Evolutionary conservation across 2,329 filamentous ascomycete species (phyloP).

Genomic region (Lasiodiplodia gonubiensis): DNA sequence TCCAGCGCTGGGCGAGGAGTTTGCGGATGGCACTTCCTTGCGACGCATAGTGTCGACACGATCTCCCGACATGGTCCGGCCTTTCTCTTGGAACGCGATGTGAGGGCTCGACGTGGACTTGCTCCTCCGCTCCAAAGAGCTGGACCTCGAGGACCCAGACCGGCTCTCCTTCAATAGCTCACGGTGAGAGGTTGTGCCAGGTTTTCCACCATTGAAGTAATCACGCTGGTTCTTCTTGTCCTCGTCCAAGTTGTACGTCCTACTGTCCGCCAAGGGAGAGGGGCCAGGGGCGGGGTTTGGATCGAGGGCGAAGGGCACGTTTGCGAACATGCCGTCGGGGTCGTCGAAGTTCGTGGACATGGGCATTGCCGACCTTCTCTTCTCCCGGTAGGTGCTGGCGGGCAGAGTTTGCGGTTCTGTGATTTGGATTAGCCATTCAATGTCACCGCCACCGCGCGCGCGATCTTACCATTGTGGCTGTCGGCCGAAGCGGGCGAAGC

Average conservation of each 20-base stretch:
- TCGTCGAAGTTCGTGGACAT: constrained; percentile 65
- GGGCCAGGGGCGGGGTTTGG: constrained; percentile 53
- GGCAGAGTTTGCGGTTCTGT: constrained; percentile 71
- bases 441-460: neutral
- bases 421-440: neutral
- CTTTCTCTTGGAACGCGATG: constrained; percentile 89
- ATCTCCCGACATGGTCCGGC: constrained; percentile 64
- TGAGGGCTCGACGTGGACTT: constrained; percentile 70
- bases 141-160: constrained; percentile 49
- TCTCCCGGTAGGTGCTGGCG: constrained; percentile 77
- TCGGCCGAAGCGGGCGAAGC: constrained; percentile 44
- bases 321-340: constrained; percentile 55
- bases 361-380: constrained; percentile 73
- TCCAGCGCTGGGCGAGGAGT: constrained; percentile 40
- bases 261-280: constrained; percentile 44
- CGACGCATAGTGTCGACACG: constrained; percentile 55
- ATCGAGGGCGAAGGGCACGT: constrained; percentile 58
- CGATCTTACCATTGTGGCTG: constrained; percentile 42
- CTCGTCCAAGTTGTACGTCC: constrained; percentile 36
- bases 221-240: constrained; percentile 45
- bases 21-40: constrained; percentile 39
- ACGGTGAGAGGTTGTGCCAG: constrained; percentile 43
- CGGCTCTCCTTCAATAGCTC: constrained; percentile 50
- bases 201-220: constrained; percentile 50
- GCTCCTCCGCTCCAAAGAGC: constrained; percentile 50